Evolutionary conservation across 108 stramenopile species (phyloP).

Genomic region (Mediolabrus comicus): DNA sequence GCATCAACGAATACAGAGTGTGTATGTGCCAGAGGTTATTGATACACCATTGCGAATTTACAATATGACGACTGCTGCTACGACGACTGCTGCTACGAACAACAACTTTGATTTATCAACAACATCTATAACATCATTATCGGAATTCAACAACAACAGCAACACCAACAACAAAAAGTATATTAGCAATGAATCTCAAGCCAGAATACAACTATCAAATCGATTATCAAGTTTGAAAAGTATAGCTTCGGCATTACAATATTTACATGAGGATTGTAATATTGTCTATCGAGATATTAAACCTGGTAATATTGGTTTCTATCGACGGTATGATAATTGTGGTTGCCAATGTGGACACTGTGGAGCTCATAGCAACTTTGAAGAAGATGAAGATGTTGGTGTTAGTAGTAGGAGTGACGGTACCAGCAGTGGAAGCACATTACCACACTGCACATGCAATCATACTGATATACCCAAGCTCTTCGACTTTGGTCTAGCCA

Average conservation of each 20-base stretch:
- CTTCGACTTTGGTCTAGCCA: slow-evolving; percentile 78
- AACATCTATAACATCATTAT: not conserved
- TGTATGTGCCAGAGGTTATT: slow-evolving; percentile 5
- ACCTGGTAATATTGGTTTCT: slow-evolving; percentile 64
- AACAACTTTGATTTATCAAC: not conserved
- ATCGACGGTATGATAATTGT: not conserved
- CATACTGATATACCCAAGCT: slow-evolving; percentile 41
- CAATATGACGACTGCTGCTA: too few species aligned
- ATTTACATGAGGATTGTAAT: slow-evolving; percentile 57
- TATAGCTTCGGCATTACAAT: slow-evolving; percentile 61
- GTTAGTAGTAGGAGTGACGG: not conserved
- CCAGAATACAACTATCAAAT: slow-evolving; percentile 3
- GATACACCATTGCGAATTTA: not conserved
- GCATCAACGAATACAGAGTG: slow-evolving; percentile 5
- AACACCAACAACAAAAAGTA: not conserved
- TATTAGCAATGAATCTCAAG: not conserved
- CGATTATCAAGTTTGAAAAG: slow-evolving; percentile 23
- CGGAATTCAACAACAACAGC: not conserved
- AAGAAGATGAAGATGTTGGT: too few species aligned
- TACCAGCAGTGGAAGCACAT: not conserved
- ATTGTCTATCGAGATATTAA: slow-evolving; percentile 70
- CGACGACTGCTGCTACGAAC: not conserved
- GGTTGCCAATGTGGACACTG: not conserved
- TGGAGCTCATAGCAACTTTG: too few species aligned
- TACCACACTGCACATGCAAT: not conserved